Conservation (phyloP, 257 asterid species). For the Asclepias syriaca region DNA sequence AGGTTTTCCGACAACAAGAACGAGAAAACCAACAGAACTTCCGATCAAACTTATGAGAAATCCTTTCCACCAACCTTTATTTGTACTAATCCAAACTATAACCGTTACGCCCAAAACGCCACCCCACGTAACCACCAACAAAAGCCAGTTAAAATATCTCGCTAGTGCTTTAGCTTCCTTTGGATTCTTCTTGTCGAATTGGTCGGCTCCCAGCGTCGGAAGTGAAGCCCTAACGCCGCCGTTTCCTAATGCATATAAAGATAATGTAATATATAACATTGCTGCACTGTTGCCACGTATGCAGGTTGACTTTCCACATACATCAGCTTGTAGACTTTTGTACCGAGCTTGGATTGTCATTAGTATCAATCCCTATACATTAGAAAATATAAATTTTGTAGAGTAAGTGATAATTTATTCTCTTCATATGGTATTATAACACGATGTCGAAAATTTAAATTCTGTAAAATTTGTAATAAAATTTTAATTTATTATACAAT, state of each 20-base stretch:
- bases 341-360: conserved; percentile 75
- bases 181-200: conserved; percentile 53
- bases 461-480: no score
- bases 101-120: conserved; percentile 59
- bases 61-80: conserved; percentile 77
- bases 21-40: conserved; percentile 30
- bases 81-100: conserved; percentile 62
- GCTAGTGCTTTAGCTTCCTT: conserved; percentile 64
- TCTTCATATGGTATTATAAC: no score
- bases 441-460: no score
- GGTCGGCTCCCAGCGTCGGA: conserved; percentile 92
- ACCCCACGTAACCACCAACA: conserved; percentile 62
- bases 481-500: no score
- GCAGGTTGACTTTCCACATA: conserved; percentile 52
- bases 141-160: conserved; percentile 72
- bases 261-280: conserved; percentile 52
- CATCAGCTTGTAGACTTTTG: conserved; percentile 45
- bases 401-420: no score
- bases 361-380: conserved; percentile 54
- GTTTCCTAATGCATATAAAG: conserved; percentile 56
- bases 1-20: conserved; percentile 47
- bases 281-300: conserved; percentile 45
- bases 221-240: conserved; percentile 81
- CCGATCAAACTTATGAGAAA: conserved; percentile 50
- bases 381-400: no score